Evolutionary conservation across 2,329 filamentous ascomycete genomes (phyloP).

Genomic region (Cladosporium sp.): DNA sequence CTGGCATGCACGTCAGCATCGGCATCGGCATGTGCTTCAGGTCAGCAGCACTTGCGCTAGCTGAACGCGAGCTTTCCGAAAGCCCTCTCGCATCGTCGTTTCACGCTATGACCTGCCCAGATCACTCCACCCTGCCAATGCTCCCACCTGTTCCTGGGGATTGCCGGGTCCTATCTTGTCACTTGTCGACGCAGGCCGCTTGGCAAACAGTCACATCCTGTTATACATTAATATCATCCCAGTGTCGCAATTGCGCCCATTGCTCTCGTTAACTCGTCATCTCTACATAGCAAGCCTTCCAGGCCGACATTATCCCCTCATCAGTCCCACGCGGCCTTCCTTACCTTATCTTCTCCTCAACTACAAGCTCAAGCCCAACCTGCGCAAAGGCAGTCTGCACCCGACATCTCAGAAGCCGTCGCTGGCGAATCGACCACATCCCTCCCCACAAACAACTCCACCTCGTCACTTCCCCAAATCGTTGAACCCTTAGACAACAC

Average conservation of each 20-base stretch:
- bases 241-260: neutral
- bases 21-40: conserved; percentile 6
- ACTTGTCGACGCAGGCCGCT: conserved; percentile 1
- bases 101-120: conserved; percentile 9
- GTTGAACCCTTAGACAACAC: conserved; percentile 23
- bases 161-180: neutral
- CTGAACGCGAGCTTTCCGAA: conserved; percentile 6
- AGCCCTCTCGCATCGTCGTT: conserved; percentile 2
- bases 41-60: neutral
- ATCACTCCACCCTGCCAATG: conserved; percentile 11
- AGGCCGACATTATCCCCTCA: conserved; percentile 40
- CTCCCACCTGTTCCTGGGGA: neutral
- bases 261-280: neutral
- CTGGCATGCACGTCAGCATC: conserved; percentile 6
- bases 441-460: conserved; percentile 20
- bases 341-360: conserved; percentile 48
- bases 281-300: conserved; percentile 14
- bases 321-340: conserved; percentile 45
- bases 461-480: conserved; percentile 33
- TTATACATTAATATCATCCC: neutral
- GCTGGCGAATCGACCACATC: neutral
- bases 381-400: conserved; percentile 19
- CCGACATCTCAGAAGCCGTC: conserved; percentile 15
- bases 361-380: conserved; percentile 29
- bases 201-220: neutral